Base-by-base conservation (phyloP, 2,329 filamentous ascomycete genomes). In the Stemphylium lycopersici region DNA sequence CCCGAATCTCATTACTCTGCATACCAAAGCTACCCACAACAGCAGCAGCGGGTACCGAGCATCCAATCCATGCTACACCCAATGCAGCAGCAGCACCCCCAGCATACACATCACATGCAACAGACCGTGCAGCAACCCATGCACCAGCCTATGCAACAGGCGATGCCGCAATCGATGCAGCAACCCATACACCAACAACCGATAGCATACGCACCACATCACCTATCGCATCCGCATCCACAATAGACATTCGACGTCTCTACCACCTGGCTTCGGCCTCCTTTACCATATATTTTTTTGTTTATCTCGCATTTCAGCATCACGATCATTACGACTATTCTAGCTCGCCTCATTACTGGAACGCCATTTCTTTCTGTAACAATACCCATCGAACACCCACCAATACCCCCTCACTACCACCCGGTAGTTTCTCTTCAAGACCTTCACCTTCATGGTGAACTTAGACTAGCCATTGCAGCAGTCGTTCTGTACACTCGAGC, bases 51-150 rank as follows among this genome's bases (percentile, higher is more conserved):
- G 26, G 69, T 75, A 12, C 73, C 72, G 29, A 76, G 73, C 58
- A 76, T 77, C 58, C 72, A 78, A 62, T 73, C 70, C 40, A 73
- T 76, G 70, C 69, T 76, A 54, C 62, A 63, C 29, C 60, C 56
- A 10, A 47, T 45, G 36, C 56, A 48, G 16, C 43, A 38, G 33
- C 41, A 43, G 16, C 26, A 29, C 26, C 10, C 26, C 8, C 26
- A 29, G 26, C 26, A 29, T 29, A 2, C 20, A 43, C 46, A 62
- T 38, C 39, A 33, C 4, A 42, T 51, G 37, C 52, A 58, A 13
- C 56, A 48, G 20, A 10, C 45, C 12, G 16, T 48, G 34, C 51
- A 58, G 12, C 56, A 55, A 31, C 24, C 45, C 16, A 38, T 48
- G 31, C 52, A 52, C 13, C 56, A 58, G 29, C 26, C 46, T 15